phyloP scores from a whole-genome alignment of 768 basidiomycete genomes.

The Melanogaster broomeanus region DNA sequence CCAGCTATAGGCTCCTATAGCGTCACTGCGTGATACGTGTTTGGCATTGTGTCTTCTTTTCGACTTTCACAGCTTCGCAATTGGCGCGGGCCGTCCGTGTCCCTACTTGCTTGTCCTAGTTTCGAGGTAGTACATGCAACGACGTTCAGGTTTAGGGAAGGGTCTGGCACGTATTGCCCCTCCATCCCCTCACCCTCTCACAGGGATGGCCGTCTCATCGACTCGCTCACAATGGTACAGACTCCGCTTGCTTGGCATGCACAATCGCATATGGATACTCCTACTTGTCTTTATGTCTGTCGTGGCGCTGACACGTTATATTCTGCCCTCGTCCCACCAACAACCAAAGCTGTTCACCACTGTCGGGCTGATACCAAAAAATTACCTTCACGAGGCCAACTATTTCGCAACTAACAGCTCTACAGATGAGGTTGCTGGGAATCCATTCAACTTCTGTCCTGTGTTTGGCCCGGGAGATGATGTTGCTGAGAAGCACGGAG shows the following conservation, averaged over 20 bases:
- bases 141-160: constrained; percentile 49
- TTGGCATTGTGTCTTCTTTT: constrained; percentile 5
- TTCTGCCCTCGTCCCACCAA: constrained; percentile 43
- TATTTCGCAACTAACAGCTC: constrained; percentile 28
- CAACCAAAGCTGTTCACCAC: constrained; percentile 31
- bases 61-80: constrained; percentile 3
- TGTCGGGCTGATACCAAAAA: constrained; percentile 63
- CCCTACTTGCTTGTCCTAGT: not conserved
- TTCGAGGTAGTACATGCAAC: constrained; percentile 48
- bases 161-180: constrained; percentile 59
- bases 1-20: no score
- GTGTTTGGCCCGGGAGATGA: constrained; percentile 81
- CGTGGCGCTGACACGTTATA: constrained; percentile 55
- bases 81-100: not conserved
- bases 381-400: constrained; percentile 72
- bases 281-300: constrained; percentile 55
- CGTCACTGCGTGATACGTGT: no score
- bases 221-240: constrained; percentile 55
- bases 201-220: constrained; percentile 46
- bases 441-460: constrained; percentile 93
- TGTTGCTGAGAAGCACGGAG: constrained; percentile 78
- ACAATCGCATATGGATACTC: constrained; percentile 71
- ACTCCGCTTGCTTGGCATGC: constrained; percentile 62
- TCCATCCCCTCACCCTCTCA: constrained; percentile 39
- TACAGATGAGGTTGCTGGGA: constrained; percentile 34